Evolutionary conservation across 345 rosid genomes (phyloP).

Genomic region (Psidium guajava): DNA sequence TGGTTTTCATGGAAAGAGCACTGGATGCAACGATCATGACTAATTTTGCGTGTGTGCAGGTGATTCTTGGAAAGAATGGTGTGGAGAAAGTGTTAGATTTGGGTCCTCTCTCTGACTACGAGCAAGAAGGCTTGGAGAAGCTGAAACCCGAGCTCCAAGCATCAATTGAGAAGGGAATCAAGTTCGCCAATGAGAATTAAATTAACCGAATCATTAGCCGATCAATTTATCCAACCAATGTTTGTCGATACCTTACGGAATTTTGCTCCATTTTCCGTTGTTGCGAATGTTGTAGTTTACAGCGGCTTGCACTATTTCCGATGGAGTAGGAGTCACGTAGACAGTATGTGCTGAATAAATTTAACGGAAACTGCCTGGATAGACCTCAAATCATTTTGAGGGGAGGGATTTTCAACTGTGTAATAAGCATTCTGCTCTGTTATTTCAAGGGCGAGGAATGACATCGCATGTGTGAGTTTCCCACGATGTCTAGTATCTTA

Average conservation of each 20-base stretch:
- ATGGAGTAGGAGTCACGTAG: not conserved
- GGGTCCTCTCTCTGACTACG: constrained; percentile 28
- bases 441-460: not conserved
- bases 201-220: not conserved
- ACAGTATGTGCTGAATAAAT: not conserved
- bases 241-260: not conserved
- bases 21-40: not conserved
- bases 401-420: not conserved
- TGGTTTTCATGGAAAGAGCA: not conserved
- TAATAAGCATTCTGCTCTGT: not conserved
- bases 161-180: constrained; percentile 41
- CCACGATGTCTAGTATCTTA: not conserved
- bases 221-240: not conserved
- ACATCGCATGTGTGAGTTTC: not conserved
- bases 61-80: constrained; percentile 69
- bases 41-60: constrained; percentile 24
- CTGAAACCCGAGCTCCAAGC: constrained; percentile 30
- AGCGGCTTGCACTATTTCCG: not conserved
- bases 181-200: constrained; percentile 16
- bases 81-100: constrained; percentile 35
- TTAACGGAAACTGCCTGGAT: not conserved
- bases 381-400: not conserved
- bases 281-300: not conserved
- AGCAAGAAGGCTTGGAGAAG: constrained; percentile 30
- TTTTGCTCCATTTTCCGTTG: not conserved